Conservation (phyloP, 257 asterid species). For the Fraxinus excelsior region DNA sequence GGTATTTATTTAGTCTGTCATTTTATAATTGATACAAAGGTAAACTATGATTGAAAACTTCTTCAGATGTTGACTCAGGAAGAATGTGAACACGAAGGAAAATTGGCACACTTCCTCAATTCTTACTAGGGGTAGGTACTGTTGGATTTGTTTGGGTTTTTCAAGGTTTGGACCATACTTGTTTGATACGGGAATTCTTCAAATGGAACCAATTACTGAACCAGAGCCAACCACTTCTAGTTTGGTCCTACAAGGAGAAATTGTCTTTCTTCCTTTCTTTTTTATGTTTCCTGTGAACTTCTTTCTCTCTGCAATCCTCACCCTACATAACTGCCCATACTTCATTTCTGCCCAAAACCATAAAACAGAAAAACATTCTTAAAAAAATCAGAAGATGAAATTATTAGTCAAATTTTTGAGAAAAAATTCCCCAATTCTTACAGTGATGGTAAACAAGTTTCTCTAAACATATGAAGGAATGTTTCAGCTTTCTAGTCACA, state of each 20-base stretch:
- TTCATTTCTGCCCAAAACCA: too few species aligned
- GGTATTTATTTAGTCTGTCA: neutral
- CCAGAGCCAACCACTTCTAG: neutral
- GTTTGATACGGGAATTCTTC: neutral
- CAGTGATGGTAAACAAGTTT: neutral
- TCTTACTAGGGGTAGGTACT: neutral
- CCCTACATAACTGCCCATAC: too few species aligned
- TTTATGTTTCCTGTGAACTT: too few species aligned
- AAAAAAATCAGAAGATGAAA: too few species aligned
- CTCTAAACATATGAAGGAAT: neutral
- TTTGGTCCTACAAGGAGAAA: neutral
- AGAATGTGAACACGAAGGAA: slow-evolving; percentile 1
- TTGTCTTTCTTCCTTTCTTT: neutral
- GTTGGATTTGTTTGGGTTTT: too few species aligned
- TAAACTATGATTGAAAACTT: neutral
- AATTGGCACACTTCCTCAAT: neutral
- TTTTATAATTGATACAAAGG: neutral
- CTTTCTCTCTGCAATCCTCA: too few species aligned
- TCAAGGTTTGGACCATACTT: neutral
- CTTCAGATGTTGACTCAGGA: slow-evolving; percentile 16
- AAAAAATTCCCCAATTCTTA: neutral
- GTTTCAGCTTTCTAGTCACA: slow-evolving; percentile 13
- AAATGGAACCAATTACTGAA: neutral
- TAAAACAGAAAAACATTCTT: too few species aligned
- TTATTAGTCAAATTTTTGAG: too few species aligned